A percentile compares a stretch with the other conserved stretches of the same genome.
Conservation (phyloP, 83 land plant genomes). For the Picea engelmannii region DNA sequence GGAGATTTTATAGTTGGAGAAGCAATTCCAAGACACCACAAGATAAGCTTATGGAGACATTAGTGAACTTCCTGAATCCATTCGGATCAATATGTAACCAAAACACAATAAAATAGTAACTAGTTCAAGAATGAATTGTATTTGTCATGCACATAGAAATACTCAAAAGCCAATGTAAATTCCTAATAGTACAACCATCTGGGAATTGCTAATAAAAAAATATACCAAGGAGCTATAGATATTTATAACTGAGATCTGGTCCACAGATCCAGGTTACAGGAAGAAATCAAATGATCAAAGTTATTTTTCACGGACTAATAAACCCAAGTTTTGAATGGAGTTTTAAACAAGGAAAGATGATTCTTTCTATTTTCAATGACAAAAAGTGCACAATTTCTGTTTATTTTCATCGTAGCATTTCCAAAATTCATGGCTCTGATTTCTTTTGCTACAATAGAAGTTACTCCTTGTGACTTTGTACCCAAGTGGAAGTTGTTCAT, state of each 20-base stretch:
- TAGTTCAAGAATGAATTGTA: neutral
- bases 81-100: neutral
- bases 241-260: constrained; percentile 6
- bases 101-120: neutral
- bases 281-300: neutral
- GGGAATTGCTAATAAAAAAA: neutral
- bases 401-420: neutral
- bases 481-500: neutral
- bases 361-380: neutral
- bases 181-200: neutral
- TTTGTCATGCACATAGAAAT: neutral
- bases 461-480: neutral
- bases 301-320: neutral
- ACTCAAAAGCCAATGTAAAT: neutral
- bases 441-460: neutral
- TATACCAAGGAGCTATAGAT: neutral
- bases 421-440: neutral
- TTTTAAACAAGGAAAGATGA: neutral
- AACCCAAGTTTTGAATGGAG: neutral
- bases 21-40: too few species aligned
- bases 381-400: neutral
- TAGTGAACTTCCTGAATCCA: too few species aligned
- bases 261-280: neutral
- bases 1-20: too few species aligned
- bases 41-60: too few species aligned